These are phyloP conservation scores for Coniochaeta pulveracea DNA, from an alignment of 2,329 filamentous ascomycete species.

Conservation along the genomic window DNA sequence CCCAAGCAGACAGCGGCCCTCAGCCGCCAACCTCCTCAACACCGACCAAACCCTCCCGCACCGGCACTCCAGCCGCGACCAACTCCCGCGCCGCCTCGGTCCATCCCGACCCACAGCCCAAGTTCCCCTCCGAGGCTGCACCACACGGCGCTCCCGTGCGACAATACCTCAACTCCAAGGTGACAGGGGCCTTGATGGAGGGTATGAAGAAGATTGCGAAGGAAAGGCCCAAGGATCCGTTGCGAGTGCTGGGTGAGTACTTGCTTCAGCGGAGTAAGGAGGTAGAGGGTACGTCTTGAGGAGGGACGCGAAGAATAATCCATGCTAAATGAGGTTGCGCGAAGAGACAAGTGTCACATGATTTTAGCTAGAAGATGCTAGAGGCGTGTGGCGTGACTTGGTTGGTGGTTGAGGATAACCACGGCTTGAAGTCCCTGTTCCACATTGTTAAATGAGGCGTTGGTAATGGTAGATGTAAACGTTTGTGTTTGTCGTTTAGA, in stretches of 20 bases:
- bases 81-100: conserved; percentile 44
- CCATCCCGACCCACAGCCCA: conserved; percentile 37
- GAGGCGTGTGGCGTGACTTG: no score
- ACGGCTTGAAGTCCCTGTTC: no score
- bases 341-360: no score
- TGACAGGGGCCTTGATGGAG: conserved; percentile 57
- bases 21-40: conserved; percentile 14
- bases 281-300: conserved; percentile 33
- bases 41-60: conserved; percentile 31
- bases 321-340: no score
- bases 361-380: no score
- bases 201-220: conserved; percentile 64
- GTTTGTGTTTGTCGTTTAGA: no score
- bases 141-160: conserved; percentile 58
- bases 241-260: conserved; percentile 60
- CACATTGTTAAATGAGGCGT: no score
- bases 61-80: conserved; percentile 29
- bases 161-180: conserved; percentile 59
- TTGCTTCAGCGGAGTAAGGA: conserved; percentile 58
- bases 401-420: no score
- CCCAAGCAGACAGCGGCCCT: background rate
- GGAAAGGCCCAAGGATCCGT: conserved; percentile 58
- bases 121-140: conserved; percentile 46
- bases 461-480: no score
- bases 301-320: no score